Base-by-base conservation (phyloP, 352 stramenopile genomes). In the Pythium rishiriense region DNA sequence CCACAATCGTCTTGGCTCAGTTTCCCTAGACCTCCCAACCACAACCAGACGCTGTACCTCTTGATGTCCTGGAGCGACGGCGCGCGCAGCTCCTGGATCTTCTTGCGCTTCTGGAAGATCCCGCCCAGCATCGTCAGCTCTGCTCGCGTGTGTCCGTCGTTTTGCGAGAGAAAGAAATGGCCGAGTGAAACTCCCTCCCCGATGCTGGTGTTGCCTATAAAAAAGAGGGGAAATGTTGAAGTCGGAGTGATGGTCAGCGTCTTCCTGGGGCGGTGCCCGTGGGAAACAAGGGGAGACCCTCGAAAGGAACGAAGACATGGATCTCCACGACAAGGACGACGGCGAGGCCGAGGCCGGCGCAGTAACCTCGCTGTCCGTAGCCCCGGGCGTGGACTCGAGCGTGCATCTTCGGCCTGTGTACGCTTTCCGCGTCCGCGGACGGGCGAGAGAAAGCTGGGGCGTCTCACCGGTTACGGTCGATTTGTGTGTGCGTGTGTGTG, bases 91-190 rank as follows among this genome's bases (percentile, higher is more conserved):
- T 91, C 82, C 56, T 88, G 81, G 45, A 70, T 85, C 71, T 93
- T 93, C 74, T 87, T 90, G 41, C 79, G 81, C 70, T 93, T 93
- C 46, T 88, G 69, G 65, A 93, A 93, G 61, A 93, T 86, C 45
- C 82, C 75, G 45, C 76, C 76, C 28, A 93, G 73, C 83, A 93
- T 91, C 33, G 33, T 39, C 33, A 17, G 33, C 33, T 9, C 52
- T 22, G 8, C 14, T 21, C 8, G 19, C 33, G 12, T 35, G 12
- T 26, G 47, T n/a, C 24, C 12, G 24, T 35, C 24, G 46, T 19
- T 37, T 37, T 53, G 31, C 31, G 31, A 35, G 5, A 35, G 31
- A 35, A n/a, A n/a, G n/a, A n/a, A n/a, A n/a, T n/a, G n/a, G n/a
- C n/a, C n/a, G n/a, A n/a, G 41, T 22, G 54, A 56, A 56, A 56